A percentile compares a stretch with the other conserved stretches of the same genome.
phyloP scores from a whole-genome alignment of 2,329 filamentous ascomycete species.

The Neurospora sp. region DNA sequence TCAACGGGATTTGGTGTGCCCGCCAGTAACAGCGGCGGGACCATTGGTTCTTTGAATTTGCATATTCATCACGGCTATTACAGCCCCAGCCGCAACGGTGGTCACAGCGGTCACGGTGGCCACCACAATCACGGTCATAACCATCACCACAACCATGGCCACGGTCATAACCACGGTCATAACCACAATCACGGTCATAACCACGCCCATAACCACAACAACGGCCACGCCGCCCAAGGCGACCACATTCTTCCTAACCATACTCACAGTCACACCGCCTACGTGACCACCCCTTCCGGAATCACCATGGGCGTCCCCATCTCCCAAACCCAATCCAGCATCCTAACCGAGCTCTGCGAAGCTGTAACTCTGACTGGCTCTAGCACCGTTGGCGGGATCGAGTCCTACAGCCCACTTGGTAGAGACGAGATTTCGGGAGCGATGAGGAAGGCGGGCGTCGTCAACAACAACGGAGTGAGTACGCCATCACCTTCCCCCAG shows the following conservation, averaged over 20 bases:
- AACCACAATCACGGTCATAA: too few relatives aligned
- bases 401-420: slow-evolving; percentile 14
- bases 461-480: neutral
- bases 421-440: neutral
- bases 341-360: slow-evolving; percentile 16
- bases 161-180: neutral
- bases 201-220: neutral
- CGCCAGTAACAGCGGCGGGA: neutral
- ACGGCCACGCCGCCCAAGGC: neutral
- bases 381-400: neutral
- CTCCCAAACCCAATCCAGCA: slow-evolving; percentile 16
- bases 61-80: neutral
- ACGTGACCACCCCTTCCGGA: too few relatives aligned
- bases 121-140: too few relatives aligned
- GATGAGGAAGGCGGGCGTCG: neutral
- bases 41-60: neutral
- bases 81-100: neutral
- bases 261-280: neutral
- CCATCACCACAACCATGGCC: neutral
- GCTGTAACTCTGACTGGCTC: slow-evolving; percentile 7
- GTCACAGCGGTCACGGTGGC: too few relatives aligned
- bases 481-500: neutral
- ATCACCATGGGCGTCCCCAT: neutral
- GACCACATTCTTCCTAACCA: neutral
- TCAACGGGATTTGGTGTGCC: neutral